A percentile compares a stretch with the other conserved stretches of the same genome.
These are phyloP conservation scores for Phyllosticta citrichinensis DNA, from an alignment of 2,329 filamentous ascomycete species.

Conservation along the genomic window DNA sequence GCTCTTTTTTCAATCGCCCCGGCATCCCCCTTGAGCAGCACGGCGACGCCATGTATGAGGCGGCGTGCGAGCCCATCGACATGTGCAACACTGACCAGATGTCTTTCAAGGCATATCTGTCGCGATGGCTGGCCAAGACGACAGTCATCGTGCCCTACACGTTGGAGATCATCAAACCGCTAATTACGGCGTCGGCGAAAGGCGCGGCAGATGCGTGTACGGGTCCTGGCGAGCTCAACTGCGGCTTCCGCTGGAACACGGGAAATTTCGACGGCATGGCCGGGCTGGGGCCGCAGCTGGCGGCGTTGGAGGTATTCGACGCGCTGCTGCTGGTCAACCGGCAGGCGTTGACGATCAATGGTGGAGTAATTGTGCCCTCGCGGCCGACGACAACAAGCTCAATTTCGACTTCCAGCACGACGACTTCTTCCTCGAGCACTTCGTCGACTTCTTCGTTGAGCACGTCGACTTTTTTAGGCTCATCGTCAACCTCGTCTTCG, in stretches of 20 bases:
- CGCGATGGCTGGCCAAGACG: slow-evolving; percentile 34
- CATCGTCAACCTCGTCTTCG: background rate
- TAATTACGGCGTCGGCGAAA: slow-evolving; percentile 43
- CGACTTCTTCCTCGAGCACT: background rate
- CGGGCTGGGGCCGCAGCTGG: slow-evolving; percentile 52
- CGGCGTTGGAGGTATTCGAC: slow-evolving; percentile 46
- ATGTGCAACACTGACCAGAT: slow-evolving; percentile 40
- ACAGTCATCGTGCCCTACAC: slow-evolving; percentile 29
- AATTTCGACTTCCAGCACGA: background rate
- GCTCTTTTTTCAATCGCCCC: slow-evolving; percentile 46
- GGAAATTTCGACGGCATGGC: slow-evolving; percentile 36
- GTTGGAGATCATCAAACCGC: slow-evolving; percentile 35
- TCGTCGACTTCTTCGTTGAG: background rate
- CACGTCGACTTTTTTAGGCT: background rate
- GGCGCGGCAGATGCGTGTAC: slow-evolving; percentile 47
- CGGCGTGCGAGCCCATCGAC: slow-evolving; percentile 36
- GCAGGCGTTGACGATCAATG: background rate
- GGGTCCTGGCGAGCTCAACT: slow-evolving; percentile 37
- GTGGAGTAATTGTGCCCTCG: background rate
- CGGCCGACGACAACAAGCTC: background rate
- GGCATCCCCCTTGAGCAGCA: slow-evolving; percentile 35
- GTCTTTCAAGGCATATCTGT: slow-evolving; percentile 36
- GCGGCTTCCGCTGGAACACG: slow-evolving; percentile 36
- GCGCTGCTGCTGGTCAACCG: slow-evolving; percentile 18
- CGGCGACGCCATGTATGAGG: slow-evolving; percentile 39